Evolutionary conservation across 2,329 filamentous ascomycete species (phyloP).

Genomic region (Neonectria coccinea): DNA sequence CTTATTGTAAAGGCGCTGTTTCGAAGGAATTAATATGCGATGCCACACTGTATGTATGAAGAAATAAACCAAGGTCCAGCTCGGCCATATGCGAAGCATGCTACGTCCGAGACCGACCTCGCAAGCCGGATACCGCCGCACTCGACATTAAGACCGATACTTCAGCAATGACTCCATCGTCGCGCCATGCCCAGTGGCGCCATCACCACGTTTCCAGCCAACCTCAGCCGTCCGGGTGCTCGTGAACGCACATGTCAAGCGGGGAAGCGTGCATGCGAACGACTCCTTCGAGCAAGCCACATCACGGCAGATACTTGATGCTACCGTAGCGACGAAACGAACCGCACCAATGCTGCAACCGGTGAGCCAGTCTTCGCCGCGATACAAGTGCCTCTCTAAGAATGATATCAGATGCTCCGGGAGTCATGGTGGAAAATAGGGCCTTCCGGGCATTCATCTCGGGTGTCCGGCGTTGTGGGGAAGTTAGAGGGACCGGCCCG

Average conservation of each 20-base stretch:
- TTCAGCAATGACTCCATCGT: background rate
- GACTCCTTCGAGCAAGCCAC: conserved; percentile 13
- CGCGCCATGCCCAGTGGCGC: background rate
- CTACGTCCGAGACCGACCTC: conserved; percentile 35
- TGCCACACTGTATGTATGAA: background rate
- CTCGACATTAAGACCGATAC: background rate
- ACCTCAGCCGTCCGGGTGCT: background rate
- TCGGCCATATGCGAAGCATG: background rate
- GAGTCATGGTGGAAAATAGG: background rate
- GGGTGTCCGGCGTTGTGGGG: conserved; percentile 1
- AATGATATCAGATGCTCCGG: background rate
- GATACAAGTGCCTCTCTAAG: no score
- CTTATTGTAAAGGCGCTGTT: no score
- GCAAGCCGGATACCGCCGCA: conserved; percentile 11
- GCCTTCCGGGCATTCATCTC: background rate
- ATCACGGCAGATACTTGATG: conserved; percentile 7
- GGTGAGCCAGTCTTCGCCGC: background rate
- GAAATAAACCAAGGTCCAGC: background rate
- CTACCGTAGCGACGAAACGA: background rate
- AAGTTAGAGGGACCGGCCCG: background rate
- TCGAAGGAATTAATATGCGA: background rate
- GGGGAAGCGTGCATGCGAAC: conserved; percentile 13
- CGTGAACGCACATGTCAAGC: background rate
- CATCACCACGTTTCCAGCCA: conserved; percentile 6
- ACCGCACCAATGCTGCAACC: background rate